These are phyloP conservation scores for Scedosporium boydii DNA, from an alignment of 2,329 filamentous ascomycete genomes.

Conservation along the genomic window DNA sequence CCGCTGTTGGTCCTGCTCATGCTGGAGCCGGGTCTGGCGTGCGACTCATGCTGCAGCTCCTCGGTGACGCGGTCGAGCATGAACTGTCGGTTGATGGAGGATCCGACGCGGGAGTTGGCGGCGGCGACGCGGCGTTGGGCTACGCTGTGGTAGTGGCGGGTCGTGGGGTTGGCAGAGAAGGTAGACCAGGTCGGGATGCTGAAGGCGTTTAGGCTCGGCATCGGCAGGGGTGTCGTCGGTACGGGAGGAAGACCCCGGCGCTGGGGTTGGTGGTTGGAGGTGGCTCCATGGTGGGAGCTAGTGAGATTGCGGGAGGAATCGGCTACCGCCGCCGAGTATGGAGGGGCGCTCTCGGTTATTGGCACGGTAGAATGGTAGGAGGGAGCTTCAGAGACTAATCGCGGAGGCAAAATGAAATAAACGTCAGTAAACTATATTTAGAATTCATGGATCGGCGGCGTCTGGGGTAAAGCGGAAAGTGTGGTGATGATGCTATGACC, in stretches of 20 bases:
- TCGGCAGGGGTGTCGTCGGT: constrained; percentile 27
- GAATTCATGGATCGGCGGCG: not conserved
- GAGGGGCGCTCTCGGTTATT: constrained; percentile 37
- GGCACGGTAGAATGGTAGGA: constrained; percentile 50
- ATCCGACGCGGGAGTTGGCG: constrained; percentile 22
- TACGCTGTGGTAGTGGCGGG: constrained; percentile 53
- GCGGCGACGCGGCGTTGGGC: constrained; percentile 50
- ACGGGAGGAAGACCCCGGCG: constrained; percentile 40
- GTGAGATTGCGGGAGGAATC: constrained; percentile 13
- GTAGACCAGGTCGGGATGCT: constrained; percentile 51
- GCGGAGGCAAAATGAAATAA: not conserved
- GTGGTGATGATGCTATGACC: not conserved
- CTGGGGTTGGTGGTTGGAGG: constrained; percentile 11
- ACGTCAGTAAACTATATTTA: not conserved
- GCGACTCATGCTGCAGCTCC: constrained; percentile 15
- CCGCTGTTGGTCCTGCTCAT: not conserved
- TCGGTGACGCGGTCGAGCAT: constrained; percentile 27
- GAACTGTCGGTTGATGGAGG: constrained; percentile 16
- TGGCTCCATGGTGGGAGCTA: not conserved
- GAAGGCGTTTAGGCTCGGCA: constrained; percentile 41
- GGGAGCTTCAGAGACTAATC: constrained; percentile 51
- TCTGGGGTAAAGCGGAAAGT: not conserved
- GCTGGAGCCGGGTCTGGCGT: not conserved
- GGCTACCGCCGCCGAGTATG: constrained; percentile 28
- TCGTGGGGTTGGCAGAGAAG: constrained; percentile 42